Conservation (phyloP, 2,329 filamentous ascomycete genomes). For the Bertia moriformis region DNA sequence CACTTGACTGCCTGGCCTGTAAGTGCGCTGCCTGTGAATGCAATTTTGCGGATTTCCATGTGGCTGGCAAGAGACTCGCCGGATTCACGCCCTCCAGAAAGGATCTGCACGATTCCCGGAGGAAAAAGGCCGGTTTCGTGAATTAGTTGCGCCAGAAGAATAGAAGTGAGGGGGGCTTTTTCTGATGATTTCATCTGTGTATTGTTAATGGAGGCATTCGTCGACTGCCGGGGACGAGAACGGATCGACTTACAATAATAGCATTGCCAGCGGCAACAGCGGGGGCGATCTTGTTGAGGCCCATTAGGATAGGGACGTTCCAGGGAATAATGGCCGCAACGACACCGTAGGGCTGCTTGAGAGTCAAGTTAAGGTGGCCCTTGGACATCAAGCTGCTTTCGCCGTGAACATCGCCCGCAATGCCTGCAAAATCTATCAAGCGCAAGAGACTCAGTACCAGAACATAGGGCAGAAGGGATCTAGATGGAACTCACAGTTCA, state of each 20-base stretch:
- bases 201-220: too few relatives aligned
- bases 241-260: too few relatives aligned
- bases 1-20: too few relatives aligned
- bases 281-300: slow-evolving; percentile 68
- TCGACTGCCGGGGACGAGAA: too few relatives aligned
- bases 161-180: slow-evolving; percentile 59
- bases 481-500: too few relatives aligned
- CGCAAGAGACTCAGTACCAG: too few relatives aligned
- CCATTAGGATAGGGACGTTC: slow-evolving; percentile 77
- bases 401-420: too few relatives aligned
- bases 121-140: slow-evolving; percentile 57
- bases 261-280: slow-evolving; percentile 61
- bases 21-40: slow-evolving; percentile 50
- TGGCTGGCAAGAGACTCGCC: slow-evolving; percentile 43
- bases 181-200: slow-evolving; percentile 67
- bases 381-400: too few relatives aligned
- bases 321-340: slow-evolving; percentile 81
- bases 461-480: too few relatives aligned
- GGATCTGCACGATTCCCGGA: slow-evolving; percentile 53
- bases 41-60: slow-evolving; percentile 47
- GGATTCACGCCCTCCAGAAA: slow-evolving; percentile 45
- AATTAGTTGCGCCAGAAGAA: slow-evolving; percentile 46
- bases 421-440: too few relatives aligned
- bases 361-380: too few relatives aligned
- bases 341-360: too few relatives aligned